phyloP scores from a whole-genome alignment of 257 asterid species.

The Ocimum tenuiflorum region DNA sequence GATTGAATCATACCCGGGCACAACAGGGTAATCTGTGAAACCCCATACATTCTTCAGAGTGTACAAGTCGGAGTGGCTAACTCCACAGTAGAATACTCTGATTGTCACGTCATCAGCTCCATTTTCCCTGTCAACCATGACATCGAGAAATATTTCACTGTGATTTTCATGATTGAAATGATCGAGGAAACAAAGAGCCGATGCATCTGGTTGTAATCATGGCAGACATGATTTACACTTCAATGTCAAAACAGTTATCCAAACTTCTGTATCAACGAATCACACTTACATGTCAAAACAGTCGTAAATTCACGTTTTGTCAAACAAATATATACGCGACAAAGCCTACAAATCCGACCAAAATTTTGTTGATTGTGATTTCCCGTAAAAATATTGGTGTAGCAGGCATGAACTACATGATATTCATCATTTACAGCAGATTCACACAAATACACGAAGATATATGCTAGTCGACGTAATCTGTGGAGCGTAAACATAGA shows the following conservation, averaged over 20 bases:
- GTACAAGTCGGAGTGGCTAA: slow-evolving; percentile 42
- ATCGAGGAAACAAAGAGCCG: too few species aligned
- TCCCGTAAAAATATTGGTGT: neutral
- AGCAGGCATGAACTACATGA: too few species aligned
- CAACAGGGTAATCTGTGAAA: slow-evolving; percentile 31
- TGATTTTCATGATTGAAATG: too few species aligned
- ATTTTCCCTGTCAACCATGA: slow-evolving; percentile 31
- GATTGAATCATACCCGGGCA: slow-evolving; percentile 41
- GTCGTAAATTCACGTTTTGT: neutral
- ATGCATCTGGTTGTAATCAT: too few species aligned
- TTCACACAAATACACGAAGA: neutral
- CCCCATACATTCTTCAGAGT: slow-evolving; percentile 38
- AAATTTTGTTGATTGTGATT: too few species aligned
- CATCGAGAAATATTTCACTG: neutral
- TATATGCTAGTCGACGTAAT: neutral
- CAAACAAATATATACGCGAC: neutral
- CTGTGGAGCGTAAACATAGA: neutral
- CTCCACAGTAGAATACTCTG: slow-evolving; percentile 38
- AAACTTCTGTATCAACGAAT: too few species aligned
- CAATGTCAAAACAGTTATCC: too few species aligned
- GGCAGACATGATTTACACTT: too few species aligned
- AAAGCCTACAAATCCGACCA: neutral
- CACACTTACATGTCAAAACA: too few species aligned
- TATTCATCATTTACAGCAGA: neutral
- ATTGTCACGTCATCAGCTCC: slow-evolving; percentile 34